Evolutionary conservation across 306 rosid genomes (phyloP).

Genomic region (Sesbania bispinosa): DNA sequence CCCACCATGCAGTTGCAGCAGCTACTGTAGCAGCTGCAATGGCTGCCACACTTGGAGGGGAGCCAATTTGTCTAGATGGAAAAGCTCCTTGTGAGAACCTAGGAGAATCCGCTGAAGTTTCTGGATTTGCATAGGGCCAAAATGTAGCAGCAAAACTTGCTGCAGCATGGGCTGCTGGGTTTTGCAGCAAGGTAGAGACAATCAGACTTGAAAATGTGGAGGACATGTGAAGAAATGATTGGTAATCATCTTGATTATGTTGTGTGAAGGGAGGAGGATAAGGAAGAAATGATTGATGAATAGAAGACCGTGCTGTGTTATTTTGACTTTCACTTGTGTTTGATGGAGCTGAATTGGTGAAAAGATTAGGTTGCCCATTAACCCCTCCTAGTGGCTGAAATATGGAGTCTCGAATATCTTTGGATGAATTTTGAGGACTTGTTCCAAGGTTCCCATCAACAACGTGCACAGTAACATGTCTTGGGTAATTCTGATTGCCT

Average conservation of each 20-base stretch:
- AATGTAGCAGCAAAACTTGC: slow-evolving; percentile 74
- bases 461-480: slow-evolving; percentile 79
- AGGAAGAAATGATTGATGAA: slow-evolving; percentile 60
- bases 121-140: slow-evolving; percentile 65
- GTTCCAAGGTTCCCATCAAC: slow-evolving; percentile 66
- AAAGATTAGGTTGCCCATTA: slow-evolving; percentile 40
- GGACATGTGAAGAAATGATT: slow-evolving; percentile 56
- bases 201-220: slow-evolving; percentile 64
- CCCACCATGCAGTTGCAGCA: slow-evolving; percentile 97
- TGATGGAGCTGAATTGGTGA: slow-evolving; percentile 48
- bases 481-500: slow-evolving; percentile 65
- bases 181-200: slow-evolving; percentile 71
- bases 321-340: slow-evolving; percentile 53
- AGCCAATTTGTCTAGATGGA: slow-evolving; percentile 47
- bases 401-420: slow-evolving; percentile 46
- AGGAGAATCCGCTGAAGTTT: slow-evolving; percentile 47
- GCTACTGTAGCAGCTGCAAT: slow-evolving; percentile 81
- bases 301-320: slow-evolving; percentile 47
- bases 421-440: slow-evolving; percentile 42
- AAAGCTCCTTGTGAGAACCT: slow-evolving; percentile 45
- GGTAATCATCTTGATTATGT: slow-evolving; percentile 48
- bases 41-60: slow-evolving; percentile 68
- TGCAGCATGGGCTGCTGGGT: slow-evolving; percentile 84
- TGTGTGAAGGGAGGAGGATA: slow-evolving; percentile 59
- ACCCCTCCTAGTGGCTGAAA: slow-evolving; percentile 54